phyloP scores from a whole-genome alignment of 495 filamentous ascomycete genomes.

The Hypoxylon rickii region DNA sequence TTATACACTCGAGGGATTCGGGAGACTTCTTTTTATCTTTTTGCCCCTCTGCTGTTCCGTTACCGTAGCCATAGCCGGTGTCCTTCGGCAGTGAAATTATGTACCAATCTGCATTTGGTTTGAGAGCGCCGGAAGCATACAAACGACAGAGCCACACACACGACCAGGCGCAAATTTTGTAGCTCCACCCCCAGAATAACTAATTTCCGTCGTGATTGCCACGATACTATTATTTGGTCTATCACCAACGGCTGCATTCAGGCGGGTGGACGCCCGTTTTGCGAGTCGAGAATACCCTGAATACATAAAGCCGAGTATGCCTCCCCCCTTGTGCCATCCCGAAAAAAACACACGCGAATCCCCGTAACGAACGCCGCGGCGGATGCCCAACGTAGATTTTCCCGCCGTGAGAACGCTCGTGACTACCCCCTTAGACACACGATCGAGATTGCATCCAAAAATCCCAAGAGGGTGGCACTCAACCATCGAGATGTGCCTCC shows the following conservation, averaged over 20 bases:
- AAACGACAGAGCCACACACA: conserved; percentile 13
- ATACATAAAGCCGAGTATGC: no score
- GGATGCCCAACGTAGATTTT: no score
- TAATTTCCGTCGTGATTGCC: not conserved
- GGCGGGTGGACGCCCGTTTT: not conserved
- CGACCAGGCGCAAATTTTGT: not conserved
- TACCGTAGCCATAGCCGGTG: not conserved
- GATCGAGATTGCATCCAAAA: not conserved
- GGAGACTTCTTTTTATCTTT: no score
- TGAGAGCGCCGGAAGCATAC: conserved; percentile 19
- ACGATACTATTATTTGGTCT: not conserved
- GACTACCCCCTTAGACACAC: not conserved
- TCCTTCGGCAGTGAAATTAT: not conserved
- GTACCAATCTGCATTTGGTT: not conserved
- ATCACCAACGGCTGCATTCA: conserved; percentile 14
- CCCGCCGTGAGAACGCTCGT: not conserved
- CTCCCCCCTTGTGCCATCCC: no score
- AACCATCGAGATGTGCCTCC: not conserved
- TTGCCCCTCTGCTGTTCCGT: not conserved
- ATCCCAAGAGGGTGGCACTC: not conserved
- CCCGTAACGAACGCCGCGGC: no score
- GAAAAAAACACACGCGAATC: no score
- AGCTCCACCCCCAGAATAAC: conserved; percentile 13
- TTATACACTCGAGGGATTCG: no score
- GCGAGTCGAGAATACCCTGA: no score